Conservation (phyloP, 441 rosid genomes). For the Erodium chrysanthum region DNA sequence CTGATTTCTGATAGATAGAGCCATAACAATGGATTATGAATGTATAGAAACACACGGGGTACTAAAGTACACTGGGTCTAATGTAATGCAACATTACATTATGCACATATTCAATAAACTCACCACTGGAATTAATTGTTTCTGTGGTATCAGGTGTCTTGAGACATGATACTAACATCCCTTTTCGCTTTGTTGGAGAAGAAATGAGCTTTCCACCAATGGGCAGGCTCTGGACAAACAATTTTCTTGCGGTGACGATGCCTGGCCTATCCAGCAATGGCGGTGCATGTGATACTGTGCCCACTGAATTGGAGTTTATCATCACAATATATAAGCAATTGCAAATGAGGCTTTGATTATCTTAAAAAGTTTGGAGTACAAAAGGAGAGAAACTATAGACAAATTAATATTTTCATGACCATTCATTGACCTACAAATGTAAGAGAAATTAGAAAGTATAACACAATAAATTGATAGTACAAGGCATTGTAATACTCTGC, state of each 20-base stretch:
- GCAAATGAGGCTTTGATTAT: background rate
- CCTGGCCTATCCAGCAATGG: slow-evolving; percentile 23
- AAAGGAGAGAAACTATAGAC: background rate
- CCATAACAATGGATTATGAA: background rate
- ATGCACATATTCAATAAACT: slow-evolving; percentile 7
- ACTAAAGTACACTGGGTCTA: background rate
- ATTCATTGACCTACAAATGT: background rate
- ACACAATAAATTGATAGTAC: background rate
- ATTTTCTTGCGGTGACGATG: slow-evolving; percentile 25
- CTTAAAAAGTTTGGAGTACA: background rate
- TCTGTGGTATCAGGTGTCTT: slow-evolving; percentile 42
- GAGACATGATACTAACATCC: slow-evolving; percentile 27
- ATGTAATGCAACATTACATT: background rate
- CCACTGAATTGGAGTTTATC: slow-evolving; percentile 28
- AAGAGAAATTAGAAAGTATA: background rate
- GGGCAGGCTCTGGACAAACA: slow-evolving; percentile 25
- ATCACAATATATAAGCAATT: slow-evolving; percentile 9
- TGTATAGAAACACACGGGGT: background rate
- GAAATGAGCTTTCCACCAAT: slow-evolving; percentile 19
- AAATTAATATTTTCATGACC: background rate
- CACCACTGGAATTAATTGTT: slow-evolving; percentile 41
- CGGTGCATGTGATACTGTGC: slow-evolving; percentile 24
- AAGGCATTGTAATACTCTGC: background rate
- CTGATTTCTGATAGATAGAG: background rate
- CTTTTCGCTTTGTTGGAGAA: slow-evolving; percentile 21